A percentile compares a stretch with the other conserved stretches of the same genome.
Evolutionary conservation across 2,329 filamentous ascomycete species (phyloP).

Genomic region (Cladosporium halotolerans): DNA sequence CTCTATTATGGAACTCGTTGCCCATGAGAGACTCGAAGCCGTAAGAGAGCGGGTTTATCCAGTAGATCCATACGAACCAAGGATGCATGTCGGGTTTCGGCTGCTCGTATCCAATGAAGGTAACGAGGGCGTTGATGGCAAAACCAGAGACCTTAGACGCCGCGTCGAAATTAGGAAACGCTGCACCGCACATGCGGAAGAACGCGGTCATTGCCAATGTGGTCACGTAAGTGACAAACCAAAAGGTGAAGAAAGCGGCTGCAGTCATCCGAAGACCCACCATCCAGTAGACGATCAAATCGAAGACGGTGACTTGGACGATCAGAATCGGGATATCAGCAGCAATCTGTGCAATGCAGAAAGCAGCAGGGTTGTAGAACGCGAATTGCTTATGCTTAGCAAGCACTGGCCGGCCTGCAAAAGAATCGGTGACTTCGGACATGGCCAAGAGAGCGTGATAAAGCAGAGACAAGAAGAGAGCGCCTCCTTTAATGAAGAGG

Average conservation of each 20-base stretch:
- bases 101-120: constrained; percentile 31
- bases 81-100: constrained; percentile 36
- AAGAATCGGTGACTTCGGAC: constrained; percentile 57
- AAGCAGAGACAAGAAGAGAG: constrained; percentile 58
- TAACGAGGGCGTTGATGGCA: constrained; percentile 18
- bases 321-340: constrained; percentile 50
- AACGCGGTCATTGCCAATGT: constrained; percentile 41
- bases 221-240: constrained; percentile 45
- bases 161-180: constrained; percentile 26
- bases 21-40: constrained; percentile 33
- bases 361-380: constrained; percentile 34
- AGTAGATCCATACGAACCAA: constrained; percentile 45
- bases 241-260: constrained; percentile 56
- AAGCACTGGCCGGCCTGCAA: constrained; percentile 40
- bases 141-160: constrained; percentile 30
- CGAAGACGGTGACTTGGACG: constrained; percentile 54
- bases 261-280: constrained; percentile 49
- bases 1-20: constrained; percentile 51
- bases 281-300: constrained; percentile 59
- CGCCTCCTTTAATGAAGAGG: constrained; percentile 57
- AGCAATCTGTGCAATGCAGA: constrained; percentile 48
- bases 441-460: constrained; percentile 59
- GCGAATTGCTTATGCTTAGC: constrained; percentile 41
- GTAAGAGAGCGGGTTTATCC: constrained; percentile 52
- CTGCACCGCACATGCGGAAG: constrained; percentile 36